Percentiles rank a stretch among this genome's conserved stretches.
Conservation (phyloP, 2,329 filamentous ascomycete species). For the Talaromyces atroroseus region DNA sequence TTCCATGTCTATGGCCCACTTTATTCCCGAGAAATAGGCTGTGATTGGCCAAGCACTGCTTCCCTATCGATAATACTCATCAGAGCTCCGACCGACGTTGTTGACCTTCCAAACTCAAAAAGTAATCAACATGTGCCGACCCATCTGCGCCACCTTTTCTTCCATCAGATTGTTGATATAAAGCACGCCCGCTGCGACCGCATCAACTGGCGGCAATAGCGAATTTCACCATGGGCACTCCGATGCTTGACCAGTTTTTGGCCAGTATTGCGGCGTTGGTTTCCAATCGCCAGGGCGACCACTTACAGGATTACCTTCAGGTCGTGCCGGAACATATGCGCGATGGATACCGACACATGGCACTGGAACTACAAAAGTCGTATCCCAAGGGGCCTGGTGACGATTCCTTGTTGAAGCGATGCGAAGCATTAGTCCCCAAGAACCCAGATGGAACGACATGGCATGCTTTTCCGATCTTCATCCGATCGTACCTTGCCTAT, state of each 20-base stretch:
- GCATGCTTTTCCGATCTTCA: conserved; percentile 71
- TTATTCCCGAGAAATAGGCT: no score
- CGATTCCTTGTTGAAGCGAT: conserved; percentile 53
- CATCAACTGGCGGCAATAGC: background rate
- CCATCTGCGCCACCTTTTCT: background rate
- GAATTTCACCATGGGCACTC: conserved; percentile 42
- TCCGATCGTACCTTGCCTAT: conserved; percentile 75
- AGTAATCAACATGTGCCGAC: conserved; percentile 7
- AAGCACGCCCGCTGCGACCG: background rate
- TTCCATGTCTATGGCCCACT: no score
- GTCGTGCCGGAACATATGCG: conserved; percentile 64
- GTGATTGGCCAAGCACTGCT: no score
- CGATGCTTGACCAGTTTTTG: conserved; percentile 64
- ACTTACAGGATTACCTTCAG: conserved; percentile 64
- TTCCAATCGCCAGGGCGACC: conserved; percentile 56
- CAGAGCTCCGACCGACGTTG: background rate
- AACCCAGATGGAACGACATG: conserved; percentile 63
- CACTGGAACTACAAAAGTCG: conserved; percentile 57
- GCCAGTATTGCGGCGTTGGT: conserved; percentile 58
- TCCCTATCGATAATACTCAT: no score
- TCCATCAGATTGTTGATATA: background rate
- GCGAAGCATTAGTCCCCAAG: conserved; percentile 59
- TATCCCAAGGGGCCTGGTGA: conserved; percentile 51
- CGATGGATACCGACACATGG: conserved; percentile 62
- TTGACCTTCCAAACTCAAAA: background rate